A percentile compares a stretch with the other conserved stretches of the same genome.
phyloP scores from a whole-genome alignment of 2,329 filamentous ascomycete genomes.

The Trichoderma guizhouense region DNA sequence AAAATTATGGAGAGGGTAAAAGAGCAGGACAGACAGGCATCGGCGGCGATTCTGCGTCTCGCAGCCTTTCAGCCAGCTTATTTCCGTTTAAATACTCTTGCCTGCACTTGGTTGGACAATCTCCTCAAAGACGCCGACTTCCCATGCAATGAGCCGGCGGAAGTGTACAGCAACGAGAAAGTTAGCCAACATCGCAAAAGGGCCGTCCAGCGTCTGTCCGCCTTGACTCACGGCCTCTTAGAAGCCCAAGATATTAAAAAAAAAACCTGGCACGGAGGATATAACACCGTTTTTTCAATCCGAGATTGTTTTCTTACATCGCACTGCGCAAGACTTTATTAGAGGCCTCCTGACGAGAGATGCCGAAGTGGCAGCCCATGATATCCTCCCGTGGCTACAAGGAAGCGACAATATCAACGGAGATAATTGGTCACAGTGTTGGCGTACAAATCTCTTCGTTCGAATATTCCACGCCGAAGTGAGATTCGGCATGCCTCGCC shows the following conservation, averaged over 20 bases:
- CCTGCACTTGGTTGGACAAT: background rate
- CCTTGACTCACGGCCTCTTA: background rate
- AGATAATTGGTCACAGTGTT: background rate
- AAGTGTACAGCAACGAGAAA: background rate
- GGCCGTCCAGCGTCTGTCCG: background rate
- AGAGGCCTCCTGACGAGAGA: background rate
- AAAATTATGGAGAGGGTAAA: background rate
- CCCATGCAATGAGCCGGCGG: background rate
- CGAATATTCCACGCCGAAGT: background rate
- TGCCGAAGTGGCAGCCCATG: background rate
- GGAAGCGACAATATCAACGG: background rate
- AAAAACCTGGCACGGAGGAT: too few species aligned
- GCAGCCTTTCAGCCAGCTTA: background rate
- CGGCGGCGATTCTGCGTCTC: background rate
- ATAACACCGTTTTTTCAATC: too few species aligned
- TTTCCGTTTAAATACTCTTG: background rate
- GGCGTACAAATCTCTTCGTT: background rate
- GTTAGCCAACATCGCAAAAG: background rate
- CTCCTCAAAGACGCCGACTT: background rate
- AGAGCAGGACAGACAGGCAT: background rate
- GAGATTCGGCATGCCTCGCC: background rate
- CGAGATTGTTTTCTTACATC: background rate
- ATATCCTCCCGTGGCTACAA: background rate
- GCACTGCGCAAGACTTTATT: background rate
- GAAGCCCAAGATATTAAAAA: background rate